Evolutionary conservation across 345 rosid genomes (phyloP).

Genomic region (Citrus glauca): DNA sequence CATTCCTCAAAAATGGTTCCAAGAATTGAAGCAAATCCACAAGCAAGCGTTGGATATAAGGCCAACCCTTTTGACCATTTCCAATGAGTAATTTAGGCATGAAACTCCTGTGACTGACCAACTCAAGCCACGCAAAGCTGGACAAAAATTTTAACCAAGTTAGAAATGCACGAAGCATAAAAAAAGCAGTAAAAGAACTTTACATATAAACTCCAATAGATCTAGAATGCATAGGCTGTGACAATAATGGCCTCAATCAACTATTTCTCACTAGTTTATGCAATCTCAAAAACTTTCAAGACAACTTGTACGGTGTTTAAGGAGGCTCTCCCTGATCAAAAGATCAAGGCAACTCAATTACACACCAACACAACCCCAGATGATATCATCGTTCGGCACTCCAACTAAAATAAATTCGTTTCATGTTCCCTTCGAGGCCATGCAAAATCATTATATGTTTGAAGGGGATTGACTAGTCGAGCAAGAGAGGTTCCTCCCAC

Average conservation of each 20-base stretch:
- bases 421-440: not conserved
- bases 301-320: too few relatives aligned
- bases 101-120: slow-evolving; percentile 95
- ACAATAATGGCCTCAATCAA: not conserved
- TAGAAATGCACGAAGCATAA: not conserved
- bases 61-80: slow-evolving; percentile 94
- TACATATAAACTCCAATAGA: not conserved
- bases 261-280: not conserved
- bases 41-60: slow-evolving; percentile 78
- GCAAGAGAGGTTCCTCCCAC: not conserved
- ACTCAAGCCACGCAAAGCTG: slow-evolving; percentile 98
- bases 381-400: not conserved
- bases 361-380: not conserved
- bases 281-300: not conserved
- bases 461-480: not conserved
- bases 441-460: not conserved
- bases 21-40: slow-evolving; percentile 91
- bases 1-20: slow-evolving; percentile 94
- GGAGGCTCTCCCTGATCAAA: too few relatives aligned
- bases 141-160: slow-evolving; percentile 16
- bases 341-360: not conserved
- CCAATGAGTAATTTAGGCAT: slow-evolving; percentile 91
- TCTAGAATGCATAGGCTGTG: not conserved
- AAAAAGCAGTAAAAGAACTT: not conserved
- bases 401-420: not conserved